Evolutionary conservation across 2,329 filamentous ascomycete species (phyloP).

Genomic region (Lachnellula subtilissima): DNA sequence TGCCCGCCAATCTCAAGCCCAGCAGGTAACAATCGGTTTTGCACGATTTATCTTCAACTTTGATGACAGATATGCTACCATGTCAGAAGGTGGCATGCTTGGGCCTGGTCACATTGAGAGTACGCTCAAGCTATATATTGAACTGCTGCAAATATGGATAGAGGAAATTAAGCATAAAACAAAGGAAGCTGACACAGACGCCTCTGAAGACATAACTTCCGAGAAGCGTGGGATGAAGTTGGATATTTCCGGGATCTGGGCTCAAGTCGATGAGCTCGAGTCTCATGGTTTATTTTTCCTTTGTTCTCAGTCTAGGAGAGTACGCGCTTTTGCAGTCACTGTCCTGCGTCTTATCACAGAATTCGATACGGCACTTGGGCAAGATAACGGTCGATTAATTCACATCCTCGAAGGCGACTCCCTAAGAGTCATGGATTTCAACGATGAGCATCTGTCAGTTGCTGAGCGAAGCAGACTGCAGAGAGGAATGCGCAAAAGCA

Average conservation of each 20-base stretch:
- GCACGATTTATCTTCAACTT: slow-evolving; percentile 98
- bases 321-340: slow-evolving; percentile 85
- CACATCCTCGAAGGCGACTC: slow-evolving; percentile 89
- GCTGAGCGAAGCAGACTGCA: slow-evolving; percentile 90
- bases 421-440: slow-evolving; percentile 82
- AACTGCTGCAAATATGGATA: slow-evolving; percentile 94
- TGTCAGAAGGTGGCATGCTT: slow-evolving; percentile 96
- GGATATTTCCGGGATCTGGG: slow-evolving; percentile 82
- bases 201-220: slow-evolving; percentile 55
- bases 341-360: slow-evolving; percentile 89
- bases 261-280: slow-evolving; percentile 93
- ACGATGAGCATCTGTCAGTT: slow-evolving; percentile 84
- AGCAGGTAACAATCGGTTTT: slow-evolving; percentile 95
- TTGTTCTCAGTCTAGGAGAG: slow-evolving; percentile 88
- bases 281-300: slow-evolving; percentile 96
- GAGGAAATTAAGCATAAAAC: slow-evolving; percentile 89
- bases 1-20: slow-evolving; percentile 84
- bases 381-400: slow-evolving; percentile 71
- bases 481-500: slow-evolving; percentile 79
- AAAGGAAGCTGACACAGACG: slow-evolving; percentile 63
- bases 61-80: slow-evolving; percentile 93
- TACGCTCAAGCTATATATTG: slow-evolving; percentile 86
- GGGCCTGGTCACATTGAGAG: slow-evolving; percentile 92
- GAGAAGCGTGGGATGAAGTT: slow-evolving; percentile 72
- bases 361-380: slow-evolving; percentile 84